phyloP scores from a whole-genome alignment of 2,329 filamentous ascomycete genomes.

The Neopestalotiopsis clavispora region DNA sequence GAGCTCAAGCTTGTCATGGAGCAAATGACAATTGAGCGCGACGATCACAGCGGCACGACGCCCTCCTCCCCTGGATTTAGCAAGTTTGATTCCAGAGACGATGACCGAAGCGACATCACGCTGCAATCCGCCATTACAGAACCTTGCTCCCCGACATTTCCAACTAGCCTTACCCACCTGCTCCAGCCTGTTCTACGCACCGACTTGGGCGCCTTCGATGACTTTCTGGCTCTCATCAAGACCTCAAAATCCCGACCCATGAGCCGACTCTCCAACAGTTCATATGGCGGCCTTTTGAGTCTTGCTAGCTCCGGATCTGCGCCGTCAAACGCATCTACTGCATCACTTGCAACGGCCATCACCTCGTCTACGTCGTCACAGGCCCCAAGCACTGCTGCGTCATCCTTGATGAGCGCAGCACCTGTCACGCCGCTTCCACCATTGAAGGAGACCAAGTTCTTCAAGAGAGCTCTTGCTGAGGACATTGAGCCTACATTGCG shows the following conservation, averaged over 20 bases:
- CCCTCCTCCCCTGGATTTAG: constrained; percentile 82
- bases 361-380: constrained; percentile 57
- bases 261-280: constrained; percentile 75
- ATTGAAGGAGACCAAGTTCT: constrained; percentile 91
- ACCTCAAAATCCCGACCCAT: constrained; percentile 63
- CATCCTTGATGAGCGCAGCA: constrained; percentile 47
- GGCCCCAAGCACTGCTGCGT: constrained; percentile 63
- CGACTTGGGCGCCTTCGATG: constrained; percentile 80
- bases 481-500: constrained; percentile 94
- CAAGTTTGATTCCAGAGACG: constrained; percentile 66
- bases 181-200: constrained; percentile 82
- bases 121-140: constrained; percentile 47
- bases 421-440: constrained; percentile 57
- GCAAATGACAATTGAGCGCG: constrained; percentile 75
- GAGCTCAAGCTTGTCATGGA: constrained; percentile 95
- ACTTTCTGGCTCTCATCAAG: constrained; percentile 80
- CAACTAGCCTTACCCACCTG: constrained; percentile 79
- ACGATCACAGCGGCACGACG: constrained; percentile 75
- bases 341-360: constrained; percentile 57
- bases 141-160: constrained; percentile 57
- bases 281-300: constrained; percentile 64
- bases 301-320: constrained; percentile 51
- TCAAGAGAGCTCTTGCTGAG: constrained; percentile 85
- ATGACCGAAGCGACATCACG: constrained; percentile 40
- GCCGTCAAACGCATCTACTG: constrained; percentile 64